Conservation (phyloP, 495 filamentous ascomycete species). For the Cairneyella variabilis region DNA sequence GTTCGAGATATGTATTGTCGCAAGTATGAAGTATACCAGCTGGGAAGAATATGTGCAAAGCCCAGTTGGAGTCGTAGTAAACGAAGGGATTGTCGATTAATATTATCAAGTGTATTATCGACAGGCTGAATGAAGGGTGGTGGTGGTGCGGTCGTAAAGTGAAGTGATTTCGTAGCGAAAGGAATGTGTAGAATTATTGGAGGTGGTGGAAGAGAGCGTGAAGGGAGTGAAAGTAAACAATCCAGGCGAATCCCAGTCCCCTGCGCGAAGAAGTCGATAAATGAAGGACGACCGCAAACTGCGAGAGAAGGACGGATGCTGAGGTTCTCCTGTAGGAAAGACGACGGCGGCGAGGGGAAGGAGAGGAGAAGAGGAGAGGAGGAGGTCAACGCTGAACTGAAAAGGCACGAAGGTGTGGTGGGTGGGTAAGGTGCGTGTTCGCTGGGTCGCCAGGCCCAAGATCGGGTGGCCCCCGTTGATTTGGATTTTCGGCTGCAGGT, state of each 20-base stretch:
- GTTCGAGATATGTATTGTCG: neutral
- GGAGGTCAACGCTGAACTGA: too few relatives aligned
- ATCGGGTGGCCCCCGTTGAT: too few relatives aligned
- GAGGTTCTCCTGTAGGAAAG: neutral
- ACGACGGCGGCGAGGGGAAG: neutral
- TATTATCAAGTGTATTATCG: conserved; percentile 2
- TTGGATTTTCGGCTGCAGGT: too few relatives aligned
- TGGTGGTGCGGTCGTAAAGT: neutral
- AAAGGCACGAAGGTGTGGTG: too few relatives aligned
- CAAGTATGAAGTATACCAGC: neutral
- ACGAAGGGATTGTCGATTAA: neutral
- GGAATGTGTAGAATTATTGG: conserved; percentile 7
- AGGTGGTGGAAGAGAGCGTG: conserved; percentile 8
- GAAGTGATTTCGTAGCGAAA: neutral
- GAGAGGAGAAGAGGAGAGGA: neutral
- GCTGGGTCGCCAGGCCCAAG: too few relatives aligned
- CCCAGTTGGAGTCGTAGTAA: neutral
- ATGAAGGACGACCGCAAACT: conserved; percentile 22
- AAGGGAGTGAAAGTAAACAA: neutral
- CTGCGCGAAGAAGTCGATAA: conserved; percentile 26
- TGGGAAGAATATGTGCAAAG: neutral
- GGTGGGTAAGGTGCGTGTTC: too few relatives aligned
- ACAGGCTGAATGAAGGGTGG: conserved; percentile 4
- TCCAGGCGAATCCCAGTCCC: neutral
- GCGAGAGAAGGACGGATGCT: neutral